These are phyloP conservation scores for Aspergillus olivimuriae DNA, from an alignment of 495 filamentous ascomycete genomes.

Conservation along the genomic window DNA sequence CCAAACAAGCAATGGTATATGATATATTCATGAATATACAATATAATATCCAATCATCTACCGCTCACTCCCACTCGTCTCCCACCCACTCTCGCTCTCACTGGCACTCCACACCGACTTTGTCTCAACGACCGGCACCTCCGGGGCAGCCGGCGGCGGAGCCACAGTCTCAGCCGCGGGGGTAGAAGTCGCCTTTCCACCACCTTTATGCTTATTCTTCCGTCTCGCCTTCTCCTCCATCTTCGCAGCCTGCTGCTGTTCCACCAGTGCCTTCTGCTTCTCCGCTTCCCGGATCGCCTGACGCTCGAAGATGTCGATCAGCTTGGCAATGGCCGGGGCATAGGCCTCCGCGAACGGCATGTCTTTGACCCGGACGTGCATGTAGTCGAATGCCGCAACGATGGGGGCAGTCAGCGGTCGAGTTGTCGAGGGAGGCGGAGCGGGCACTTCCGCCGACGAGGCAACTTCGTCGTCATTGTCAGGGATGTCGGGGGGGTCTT, in stretches of 20 bases:
- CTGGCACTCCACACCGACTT: conserved; percentile 32
- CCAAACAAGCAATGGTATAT: too few species aligned
- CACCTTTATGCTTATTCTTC: conserved; percentile 17
- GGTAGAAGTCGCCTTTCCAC: neutral
- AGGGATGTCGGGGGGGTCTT: conserved; percentile 22
- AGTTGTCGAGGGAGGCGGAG: neutral
- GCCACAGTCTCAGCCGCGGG: conserved; percentile 2
- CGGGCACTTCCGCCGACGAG: neutral
- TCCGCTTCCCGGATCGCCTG: conserved; percentile 14
- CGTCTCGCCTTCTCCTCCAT: conserved; percentile 11
- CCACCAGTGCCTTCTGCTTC: conserved; percentile 3
- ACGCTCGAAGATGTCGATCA: conserved; percentile 47
- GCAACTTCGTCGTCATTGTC: conserved; percentile 16
- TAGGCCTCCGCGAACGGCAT: conserved; percentile 71
- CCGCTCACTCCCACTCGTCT: conserved; percentile 23
- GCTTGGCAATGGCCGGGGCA: conserved; percentile 60
- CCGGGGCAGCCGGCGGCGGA: conserved; percentile 15
- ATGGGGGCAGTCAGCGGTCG: conserved; percentile 39
- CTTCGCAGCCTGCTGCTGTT: conserved; percentile 13
- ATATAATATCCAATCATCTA: too few species aligned
- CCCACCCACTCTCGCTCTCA: conserved; percentile 42
- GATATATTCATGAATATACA: too few species aligned
- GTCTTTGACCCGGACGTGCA: conserved; percentile 76
- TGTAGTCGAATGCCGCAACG: conserved; percentile 82
- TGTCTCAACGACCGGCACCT: conserved; percentile 1